phyloP scores from a whole-genome alignment of 495 filamentous ascomycete species.

The Halenospora varia region DNA sequence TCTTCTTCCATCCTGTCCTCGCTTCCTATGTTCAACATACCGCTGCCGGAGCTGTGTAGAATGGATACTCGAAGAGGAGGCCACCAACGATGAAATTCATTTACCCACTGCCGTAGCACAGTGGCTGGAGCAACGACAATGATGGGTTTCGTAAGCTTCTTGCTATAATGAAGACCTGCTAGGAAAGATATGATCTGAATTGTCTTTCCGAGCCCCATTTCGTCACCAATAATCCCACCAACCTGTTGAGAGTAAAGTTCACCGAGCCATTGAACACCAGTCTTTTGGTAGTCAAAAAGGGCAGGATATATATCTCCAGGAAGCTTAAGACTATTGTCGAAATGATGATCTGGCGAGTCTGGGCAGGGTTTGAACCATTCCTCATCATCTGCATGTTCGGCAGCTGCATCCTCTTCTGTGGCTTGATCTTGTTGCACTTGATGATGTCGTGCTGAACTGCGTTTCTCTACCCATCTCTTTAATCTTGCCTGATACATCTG shows the following conservation, averaged over 20 bases:
- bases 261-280: constrained; percentile 94
- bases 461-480: constrained; percentile 64
- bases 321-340: constrained; percentile 71
- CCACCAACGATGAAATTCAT: constrained; percentile 98
- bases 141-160: constrained; percentile 73
- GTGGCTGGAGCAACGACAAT: constrained; percentile 92
- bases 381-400: constrained; percentile 39
- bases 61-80: constrained; percentile 91
- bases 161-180: constrained; percentile 86
- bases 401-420: constrained; percentile 23
- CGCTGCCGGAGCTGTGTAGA: constrained; percentile 89
- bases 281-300: constrained; percentile 93
- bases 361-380: constrained; percentile 91
- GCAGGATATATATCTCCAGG: constrained; percentile 89
- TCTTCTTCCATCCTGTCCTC: constrained; percentile 72
- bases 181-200: constrained; percentile 91
- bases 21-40: constrained; percentile 77
- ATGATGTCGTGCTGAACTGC: constrained; percentile 47
- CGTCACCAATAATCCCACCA: constrained; percentile 92
- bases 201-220: constrained; percentile 98
- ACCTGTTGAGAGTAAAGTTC: constrained; percentile 85
- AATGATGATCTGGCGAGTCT: constrained; percentile 63
- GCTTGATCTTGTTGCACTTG: constrained; percentile 32
- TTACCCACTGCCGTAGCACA: constrained; percentile 94
- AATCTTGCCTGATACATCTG: constrained; percentile 74